A percentile compares a stretch with the other conserved stretches of the same genome.
Evolutionary conservation across 177 flowering plant species (phyloP).

Genomic region (Telopea speciosissima): DNA sequence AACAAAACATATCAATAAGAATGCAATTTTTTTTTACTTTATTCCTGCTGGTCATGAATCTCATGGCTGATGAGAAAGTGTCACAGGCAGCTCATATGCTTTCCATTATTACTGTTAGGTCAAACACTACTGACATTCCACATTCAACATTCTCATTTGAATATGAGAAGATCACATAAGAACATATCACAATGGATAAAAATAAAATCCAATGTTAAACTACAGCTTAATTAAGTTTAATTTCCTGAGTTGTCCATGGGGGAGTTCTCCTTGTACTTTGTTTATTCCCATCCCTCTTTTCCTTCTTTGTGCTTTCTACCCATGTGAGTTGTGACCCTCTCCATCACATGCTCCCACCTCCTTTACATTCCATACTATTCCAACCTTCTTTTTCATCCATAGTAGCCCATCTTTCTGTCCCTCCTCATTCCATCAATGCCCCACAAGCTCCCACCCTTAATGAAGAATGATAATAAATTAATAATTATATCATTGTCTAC

Average conservation of each 20-base stretch:
- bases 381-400: conserved; percentile 19
- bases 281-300: conserved; percentile 3
- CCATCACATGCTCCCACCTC: conserved; percentile 14
- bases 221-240: background rate
- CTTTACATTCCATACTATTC: conserved; percentile 28
- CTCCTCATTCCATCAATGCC: conserved; percentile 21
- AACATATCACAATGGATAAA: background rate
- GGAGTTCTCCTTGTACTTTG: background rate
- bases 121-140: too few species aligned
- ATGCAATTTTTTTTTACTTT: too few species aligned
- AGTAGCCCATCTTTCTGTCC: conserved; percentile 14
- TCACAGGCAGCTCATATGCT: too few species aligned
- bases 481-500: too few species aligned
- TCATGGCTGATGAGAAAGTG: background rate
- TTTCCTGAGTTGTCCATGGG: background rate
- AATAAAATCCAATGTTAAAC: background rate
- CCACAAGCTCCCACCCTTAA: too few species aligned
- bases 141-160: too few species aligned
- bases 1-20: too few species aligned
- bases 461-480: too few species aligned
- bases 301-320: conserved; percentile 15
- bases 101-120: too few species aligned
- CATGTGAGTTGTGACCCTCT: background rate
- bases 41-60: background rate
- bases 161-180: too few species aligned